These are phyloP conservation scores for Leishmania braziliensis DNA, from an alignment of 208 protist genomes.

Conservation along the genomic window DNA sequence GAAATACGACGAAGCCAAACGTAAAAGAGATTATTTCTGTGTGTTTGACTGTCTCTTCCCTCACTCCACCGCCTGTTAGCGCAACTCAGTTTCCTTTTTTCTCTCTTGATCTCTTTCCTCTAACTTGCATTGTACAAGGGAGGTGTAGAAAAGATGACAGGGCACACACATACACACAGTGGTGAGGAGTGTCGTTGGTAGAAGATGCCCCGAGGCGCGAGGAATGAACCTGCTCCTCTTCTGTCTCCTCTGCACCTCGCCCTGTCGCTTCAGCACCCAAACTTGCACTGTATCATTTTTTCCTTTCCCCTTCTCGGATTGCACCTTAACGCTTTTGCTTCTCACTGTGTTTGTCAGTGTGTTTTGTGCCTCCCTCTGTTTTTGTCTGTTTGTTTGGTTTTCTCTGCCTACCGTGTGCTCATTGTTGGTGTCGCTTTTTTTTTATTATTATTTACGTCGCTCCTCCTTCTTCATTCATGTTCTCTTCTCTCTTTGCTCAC, in stretches of 20 bases:
- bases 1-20: background rate
- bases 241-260: background rate
- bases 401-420: background rate
- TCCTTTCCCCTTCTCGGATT: background rate
- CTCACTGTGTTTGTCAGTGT: background rate
- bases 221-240: background rate
- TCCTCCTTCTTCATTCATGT: background rate
- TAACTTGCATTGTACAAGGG: slow-evolving; percentile 10
- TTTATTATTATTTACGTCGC: background rate
- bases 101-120: slow-evolving; percentile 10
- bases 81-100: background rate
- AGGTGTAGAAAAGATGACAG: background rate
- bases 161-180: background rate
- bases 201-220: background rate
- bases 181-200: background rate
- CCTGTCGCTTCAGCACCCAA: too few species aligned
- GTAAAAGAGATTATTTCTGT: background rate
- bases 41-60: background rate
- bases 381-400: background rate
- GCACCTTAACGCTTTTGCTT: background rate
- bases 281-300: background rate
- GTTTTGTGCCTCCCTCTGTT: background rate
- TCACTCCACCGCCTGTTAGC: background rate
- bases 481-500: background rate
- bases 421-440: slow-evolving; percentile 1